These are phyloP conservation scores for Trypanosoma brucei DNA, from an alignment of 208 protist genomes.

Conservation along the genomic window DNA sequence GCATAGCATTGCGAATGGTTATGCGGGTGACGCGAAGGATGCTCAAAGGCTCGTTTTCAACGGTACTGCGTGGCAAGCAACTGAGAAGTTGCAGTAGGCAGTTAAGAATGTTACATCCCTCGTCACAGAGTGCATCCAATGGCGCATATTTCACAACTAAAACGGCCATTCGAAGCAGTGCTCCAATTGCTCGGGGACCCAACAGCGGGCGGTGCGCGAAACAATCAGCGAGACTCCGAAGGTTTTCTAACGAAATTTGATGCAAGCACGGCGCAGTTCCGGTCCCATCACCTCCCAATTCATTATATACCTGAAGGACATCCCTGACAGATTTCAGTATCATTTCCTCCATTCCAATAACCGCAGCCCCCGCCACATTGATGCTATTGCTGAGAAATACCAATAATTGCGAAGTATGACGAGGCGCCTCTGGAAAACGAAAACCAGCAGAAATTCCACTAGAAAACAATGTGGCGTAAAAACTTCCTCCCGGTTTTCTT, in stretches of 20 bases:
- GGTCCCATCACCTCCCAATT: background rate
- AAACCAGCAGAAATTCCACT: no score
- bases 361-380: no score
- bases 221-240: slow-evolving; percentile 5
- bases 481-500: no score
- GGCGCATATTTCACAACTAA: slow-evolving; percentile 12
- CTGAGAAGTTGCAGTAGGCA: slow-evolving; percentile 15
- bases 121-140: slow-evolving; percentile 1
- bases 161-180: slow-evolving; percentile 15
- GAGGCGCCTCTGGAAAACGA: no score
- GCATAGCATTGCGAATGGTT: slow-evolving; percentile 19
- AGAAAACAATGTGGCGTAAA: no score
- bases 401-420: no score
- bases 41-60: background rate
- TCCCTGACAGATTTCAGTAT: slow-evolving; percentile 9
- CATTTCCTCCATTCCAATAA: slow-evolving; percentile 5
- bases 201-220: slow-evolving; percentile 14
- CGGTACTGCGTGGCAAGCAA: slow-evolving; percentile 9
- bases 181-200: slow-evolving; percentile 1
- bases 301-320: slow-evolving; percentile 5
- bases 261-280: background rate
- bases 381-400: no score
- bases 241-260: slow-evolving; percentile 8
- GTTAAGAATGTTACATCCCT: slow-evolving; percentile 14
- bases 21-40: slow-evolving; percentile 19